A percentile compares a stretch with the other conserved stretches of the same genome.
These are phyloP conservation scores for Penicillium sp. DNA, from an alignment of 2,329 filamentous ascomycete genomes.

Conservation along the genomic window DNA sequence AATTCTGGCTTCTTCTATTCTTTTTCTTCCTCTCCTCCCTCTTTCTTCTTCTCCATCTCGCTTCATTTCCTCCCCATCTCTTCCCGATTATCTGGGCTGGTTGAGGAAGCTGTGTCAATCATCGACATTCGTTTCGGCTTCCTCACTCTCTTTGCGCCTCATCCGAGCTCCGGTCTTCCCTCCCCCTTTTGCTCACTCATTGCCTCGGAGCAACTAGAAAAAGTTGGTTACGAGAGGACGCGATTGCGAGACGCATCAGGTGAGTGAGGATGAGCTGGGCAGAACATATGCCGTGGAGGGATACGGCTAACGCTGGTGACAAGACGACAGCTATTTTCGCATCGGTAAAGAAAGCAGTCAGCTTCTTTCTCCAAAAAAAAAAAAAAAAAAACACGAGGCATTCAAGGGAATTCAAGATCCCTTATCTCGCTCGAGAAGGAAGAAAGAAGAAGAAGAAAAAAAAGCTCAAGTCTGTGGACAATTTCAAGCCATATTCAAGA, in stretches of 20 bases:
- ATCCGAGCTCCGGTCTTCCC: background rate
- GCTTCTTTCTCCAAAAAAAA: no score
- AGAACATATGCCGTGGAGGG: no score
- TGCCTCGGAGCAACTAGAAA: no score
- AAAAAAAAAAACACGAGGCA: no score
- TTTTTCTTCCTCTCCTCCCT: slow-evolving; percentile 6
- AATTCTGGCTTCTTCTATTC: slow-evolving; percentile 6
- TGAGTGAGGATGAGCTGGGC: no score
- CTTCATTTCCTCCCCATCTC: slow-evolving; percentile 11
- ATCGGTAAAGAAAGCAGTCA: no score
- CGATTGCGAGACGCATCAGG: no score
- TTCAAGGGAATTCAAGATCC: background rate
- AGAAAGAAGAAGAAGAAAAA: background rate
- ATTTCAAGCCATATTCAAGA: background rate
- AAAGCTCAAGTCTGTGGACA: background rate
- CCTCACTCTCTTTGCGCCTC: slow-evolving; percentile 7
- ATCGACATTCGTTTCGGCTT: slow-evolving; percentile 21
- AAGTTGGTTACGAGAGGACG: no score
- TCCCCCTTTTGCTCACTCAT: no score
- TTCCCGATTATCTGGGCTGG: slow-evolving; percentile 15
- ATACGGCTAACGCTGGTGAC: no score
- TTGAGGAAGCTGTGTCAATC: slow-evolving; percentile 20
- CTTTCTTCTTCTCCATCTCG: slow-evolving; percentile 10
- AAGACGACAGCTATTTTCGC: no score
- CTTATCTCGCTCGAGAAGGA: background rate